Evolutionary conservation across 2,329 filamentous ascomycete species (phyloP), one percentile per base, ranked within the genome.

Genomic region (Colletotrichum liaoningense): DNA sequence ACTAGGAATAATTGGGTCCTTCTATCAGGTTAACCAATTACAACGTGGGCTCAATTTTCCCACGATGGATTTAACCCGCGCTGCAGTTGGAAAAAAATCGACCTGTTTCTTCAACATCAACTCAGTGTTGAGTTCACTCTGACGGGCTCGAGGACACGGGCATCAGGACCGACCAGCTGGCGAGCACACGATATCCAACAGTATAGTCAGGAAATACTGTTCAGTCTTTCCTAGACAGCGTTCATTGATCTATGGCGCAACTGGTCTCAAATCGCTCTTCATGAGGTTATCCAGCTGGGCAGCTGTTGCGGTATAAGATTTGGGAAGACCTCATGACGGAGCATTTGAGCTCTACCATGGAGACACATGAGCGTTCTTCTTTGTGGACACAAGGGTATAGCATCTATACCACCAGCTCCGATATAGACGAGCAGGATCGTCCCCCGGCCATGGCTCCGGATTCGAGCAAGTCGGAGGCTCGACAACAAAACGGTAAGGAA

Each of bases 21-120:
- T 42, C 16, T 19, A 7, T 5, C 6, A 30, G 5, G 16, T 19
- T 4, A 16, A 6, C 38, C 58, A 62, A 58, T 52, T 30, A 8
- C 6, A 55, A 49, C 38, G 30, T 24, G 33, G 24, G 24, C 55
- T 70, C 55, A 46, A 16, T n/a, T 62, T 33, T 67, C 38, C 28
- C 24, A 42, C n/a, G 46, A 26, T 54, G 42, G 49, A 66, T 73
- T 73, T 73, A 73, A 63, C 46, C 52, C 46, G 35, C 66, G 52
- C 55, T 58, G 49, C 52, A 52, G 24, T 54, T 16, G 46, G 26
- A 59, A 70, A 62, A 52, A 52, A 62, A 24, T 26, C n/a, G 28
- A 19, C 16, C 22, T 4, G 5, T 8, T 9, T 16, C 33, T 9
- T 57, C 12, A 24, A 28, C 63, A 57, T 42, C 33, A 63, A 22